Conservation (phyloP, 2,329 filamentous ascomycete species). For the Fusarium torulosum region DNA sequence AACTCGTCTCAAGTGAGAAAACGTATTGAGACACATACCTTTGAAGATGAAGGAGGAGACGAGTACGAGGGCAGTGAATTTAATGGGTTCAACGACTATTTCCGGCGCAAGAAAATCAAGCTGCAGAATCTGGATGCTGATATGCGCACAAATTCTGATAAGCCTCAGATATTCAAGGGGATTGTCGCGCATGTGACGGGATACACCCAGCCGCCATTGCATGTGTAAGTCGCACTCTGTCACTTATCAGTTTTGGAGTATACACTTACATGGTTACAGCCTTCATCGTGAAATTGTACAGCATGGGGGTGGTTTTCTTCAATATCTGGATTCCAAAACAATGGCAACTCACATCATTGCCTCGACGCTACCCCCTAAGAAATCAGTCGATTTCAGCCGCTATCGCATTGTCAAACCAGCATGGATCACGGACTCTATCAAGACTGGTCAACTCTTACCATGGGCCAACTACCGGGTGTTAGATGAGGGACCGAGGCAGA, state of each 20-base stretch:
- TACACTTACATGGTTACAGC: conserved; percentile 49
- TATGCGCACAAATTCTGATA: conserved; percentile 75
- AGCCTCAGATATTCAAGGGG: conserved; percentile 89
- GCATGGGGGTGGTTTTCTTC: conserved; percentile 93
- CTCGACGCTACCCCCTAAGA: conserved; percentile 90
- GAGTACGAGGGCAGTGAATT: conserved; percentile 92
- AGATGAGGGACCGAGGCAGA: conserved; percentile 86
- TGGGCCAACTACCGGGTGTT: conserved; percentile 90
- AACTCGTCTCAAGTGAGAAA: conserved; percentile 73
- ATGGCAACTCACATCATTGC: conserved; percentile 96
- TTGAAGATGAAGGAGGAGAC: conserved; percentile 85
- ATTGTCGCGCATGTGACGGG: conserved; percentile 93
- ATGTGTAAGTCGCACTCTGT: conserved; percentile 65
- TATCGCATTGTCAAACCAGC: conserved; percentile 95
- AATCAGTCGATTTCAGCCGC: conserved; percentile 85
- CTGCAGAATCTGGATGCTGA: conserved; percentile 93
- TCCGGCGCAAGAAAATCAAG: conserved; percentile 95
- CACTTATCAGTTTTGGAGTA: not conserved
- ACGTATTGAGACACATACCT: conserved; percentile 74
- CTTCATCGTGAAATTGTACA: conserved; percentile 89
- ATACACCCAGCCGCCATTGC: conserved; percentile 93
- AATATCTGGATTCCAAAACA: conserved; percentile 95
- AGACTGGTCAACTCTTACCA: conserved; percentile 82
- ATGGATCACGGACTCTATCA: conserved; percentile 92
- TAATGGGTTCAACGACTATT: conserved; percentile 91